Conservation (phyloP, 441 rosid species). For the Hura crepitans region DNA sequence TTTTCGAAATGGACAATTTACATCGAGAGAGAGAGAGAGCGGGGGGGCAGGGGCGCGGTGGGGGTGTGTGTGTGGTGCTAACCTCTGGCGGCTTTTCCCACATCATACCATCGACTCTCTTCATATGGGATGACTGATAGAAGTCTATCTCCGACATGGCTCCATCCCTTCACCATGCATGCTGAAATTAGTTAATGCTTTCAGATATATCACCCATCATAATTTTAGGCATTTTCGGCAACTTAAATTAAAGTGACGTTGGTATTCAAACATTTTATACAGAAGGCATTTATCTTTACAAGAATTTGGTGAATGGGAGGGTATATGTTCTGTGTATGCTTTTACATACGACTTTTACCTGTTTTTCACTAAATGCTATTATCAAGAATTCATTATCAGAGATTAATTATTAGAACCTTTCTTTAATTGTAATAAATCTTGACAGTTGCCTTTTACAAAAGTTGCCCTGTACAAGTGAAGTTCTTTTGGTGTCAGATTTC, state of each 20-base stretch:
- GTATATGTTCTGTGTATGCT: background rate
- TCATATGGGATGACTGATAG: conserved; percentile 88
- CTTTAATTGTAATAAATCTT: background rate
- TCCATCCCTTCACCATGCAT: conserved; percentile 67
- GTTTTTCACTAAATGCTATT: background rate
- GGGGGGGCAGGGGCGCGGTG: too few species aligned
- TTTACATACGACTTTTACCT: too few species aligned
- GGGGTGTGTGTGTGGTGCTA: too few species aligned
- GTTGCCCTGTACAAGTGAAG: too few species aligned
- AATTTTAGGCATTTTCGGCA: background rate
- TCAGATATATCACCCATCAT: background rate
- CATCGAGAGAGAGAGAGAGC: background rate
- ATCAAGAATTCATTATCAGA: background rate
- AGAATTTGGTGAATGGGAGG: background rate
- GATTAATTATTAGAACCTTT: background rate
- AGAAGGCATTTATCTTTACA: background rate
- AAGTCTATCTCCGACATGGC: conserved; percentile 90
- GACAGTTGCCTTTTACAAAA: background rate
- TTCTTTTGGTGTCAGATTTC: too few species aligned
- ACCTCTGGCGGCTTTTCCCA: conserved; percentile 98
- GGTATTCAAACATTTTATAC: too few species aligned
- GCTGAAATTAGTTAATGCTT: conserved; percentile 4
- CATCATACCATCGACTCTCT: conserved; percentile 99
- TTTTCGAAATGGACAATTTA: background rate
- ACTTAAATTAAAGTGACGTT: background rate